Percentiles rank a stretch among this genome's conserved stretches.
Evolutionary conservation across 73 alveolate species (phyloP).

Genomic region (Breviolum minutum): DNA sequence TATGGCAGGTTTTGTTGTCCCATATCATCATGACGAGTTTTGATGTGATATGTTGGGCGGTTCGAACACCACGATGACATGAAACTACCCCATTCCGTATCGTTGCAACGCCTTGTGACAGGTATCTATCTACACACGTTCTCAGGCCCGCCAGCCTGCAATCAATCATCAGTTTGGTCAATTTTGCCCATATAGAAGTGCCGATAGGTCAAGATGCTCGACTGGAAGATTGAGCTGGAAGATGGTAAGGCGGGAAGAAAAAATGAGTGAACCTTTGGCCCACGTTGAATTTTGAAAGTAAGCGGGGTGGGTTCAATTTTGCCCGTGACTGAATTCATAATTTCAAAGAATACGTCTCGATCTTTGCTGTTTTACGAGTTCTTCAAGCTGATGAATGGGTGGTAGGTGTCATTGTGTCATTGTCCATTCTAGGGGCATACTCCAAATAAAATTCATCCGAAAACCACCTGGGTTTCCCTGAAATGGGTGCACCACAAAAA

Average conservation of each 20-base stretch:
- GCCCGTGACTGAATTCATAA: no score
- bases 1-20: no score
- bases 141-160: not conserved
- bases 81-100: no score
- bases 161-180: not conserved
- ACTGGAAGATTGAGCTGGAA: slow-evolving; percentile 76
- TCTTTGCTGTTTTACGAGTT: not conserved
- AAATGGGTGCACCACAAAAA: not conserved
- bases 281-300: not conserved
- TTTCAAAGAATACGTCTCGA: no score
- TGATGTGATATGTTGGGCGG: no score
- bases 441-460: not conserved
- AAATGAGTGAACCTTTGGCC: not conserved
- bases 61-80: no score
- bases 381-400: not conserved
- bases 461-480: no score
- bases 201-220: slow-evolving; percentile 37
- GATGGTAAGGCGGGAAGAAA: slow-evolving; percentile 46
- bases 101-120: not conserved
- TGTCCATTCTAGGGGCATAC: not conserved
- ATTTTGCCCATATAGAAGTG: not conserved
- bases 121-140: slow-evolving; percentile 54
- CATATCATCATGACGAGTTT: no score
- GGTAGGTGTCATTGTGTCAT: not conserved
- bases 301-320: not conserved